These are phyloP conservation scores for Colletotrichum tamarilloi DNA, from an alignment of 2,329 filamentous ascomycete genomes.

Conservation along the genomic window DNA sequence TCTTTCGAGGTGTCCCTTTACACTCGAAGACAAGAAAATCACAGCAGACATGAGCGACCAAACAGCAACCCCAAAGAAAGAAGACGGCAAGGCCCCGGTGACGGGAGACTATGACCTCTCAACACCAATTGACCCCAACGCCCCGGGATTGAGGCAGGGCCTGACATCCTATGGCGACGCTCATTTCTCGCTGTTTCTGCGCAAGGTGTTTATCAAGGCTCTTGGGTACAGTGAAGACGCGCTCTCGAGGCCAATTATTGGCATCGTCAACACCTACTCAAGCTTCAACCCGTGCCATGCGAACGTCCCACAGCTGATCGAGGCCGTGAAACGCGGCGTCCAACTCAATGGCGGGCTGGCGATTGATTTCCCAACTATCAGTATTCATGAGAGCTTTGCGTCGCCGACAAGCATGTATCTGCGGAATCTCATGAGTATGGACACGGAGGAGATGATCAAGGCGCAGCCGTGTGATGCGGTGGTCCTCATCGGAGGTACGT, in stretches of 20 bases:
- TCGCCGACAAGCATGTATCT: slow-evolving; percentile 80
- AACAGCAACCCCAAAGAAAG: background rate
- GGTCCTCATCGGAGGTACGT: slow-evolving; percentile 72
- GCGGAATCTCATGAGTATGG: slow-evolving; percentile 82
- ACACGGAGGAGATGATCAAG: slow-evolving; percentile 81
- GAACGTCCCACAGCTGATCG: slow-evolving; percentile 77
- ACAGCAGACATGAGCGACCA: background rate
- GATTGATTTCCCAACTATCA: slow-evolving; percentile 80
- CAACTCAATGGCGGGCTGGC: slow-evolving; percentile 75
- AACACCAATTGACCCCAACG: slow-evolving; percentile 58
- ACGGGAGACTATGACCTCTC: slow-evolving; percentile 71
- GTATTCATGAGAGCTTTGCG: slow-evolving; percentile 76
- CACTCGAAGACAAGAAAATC: background rate
- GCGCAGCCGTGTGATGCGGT: slow-evolving; percentile 78
- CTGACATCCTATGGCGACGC: slow-evolving; percentile 78
- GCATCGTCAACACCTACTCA: slow-evolving; percentile 79
- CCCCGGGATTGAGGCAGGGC: slow-evolving; percentile 69
- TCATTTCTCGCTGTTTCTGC: slow-evolving; percentile 79
- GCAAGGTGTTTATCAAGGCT: slow-evolving; percentile 83
- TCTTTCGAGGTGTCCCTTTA: background rate
- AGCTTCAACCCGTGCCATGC: slow-evolving; percentile 81
- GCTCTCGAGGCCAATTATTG: slow-evolving; percentile 76
- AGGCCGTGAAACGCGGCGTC: slow-evolving; percentile 76
- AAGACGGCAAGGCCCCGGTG: slow-evolving; percentile 10
- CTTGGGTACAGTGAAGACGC: slow-evolving; percentile 79